These are phyloP conservation scores for Globisporangium spinosum DNA, from an alignment of 352 stramenopile genomes.

Conservation along the genomic window DNA sequence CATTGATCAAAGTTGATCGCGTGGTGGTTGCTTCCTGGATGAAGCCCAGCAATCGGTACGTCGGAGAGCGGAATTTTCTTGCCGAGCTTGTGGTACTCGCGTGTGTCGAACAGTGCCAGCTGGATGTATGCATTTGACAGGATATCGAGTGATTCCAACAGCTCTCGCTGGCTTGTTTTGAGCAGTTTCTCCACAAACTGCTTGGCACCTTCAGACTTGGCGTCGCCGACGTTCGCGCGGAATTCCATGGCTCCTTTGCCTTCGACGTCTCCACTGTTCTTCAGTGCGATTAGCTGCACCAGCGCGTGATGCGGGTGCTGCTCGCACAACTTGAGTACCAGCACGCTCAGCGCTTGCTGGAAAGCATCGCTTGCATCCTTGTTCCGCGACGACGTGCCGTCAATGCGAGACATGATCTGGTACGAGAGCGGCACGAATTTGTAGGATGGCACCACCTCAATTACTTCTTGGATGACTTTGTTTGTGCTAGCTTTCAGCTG, in stretches of 20 bases:
- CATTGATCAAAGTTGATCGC: slow-evolving; percentile 64
- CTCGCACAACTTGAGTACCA: slow-evolving; percentile 91
- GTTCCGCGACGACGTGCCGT: slow-evolving; percentile 22
- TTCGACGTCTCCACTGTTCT: slow-evolving; percentile 91
- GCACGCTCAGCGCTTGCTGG: slow-evolving; percentile 76
- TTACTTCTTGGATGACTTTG: slow-evolving; percentile 78
- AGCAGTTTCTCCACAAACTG: slow-evolving; percentile 58
- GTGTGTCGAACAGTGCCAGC: slow-evolving; percentile 78
- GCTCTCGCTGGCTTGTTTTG: slow-evolving; percentile 42
- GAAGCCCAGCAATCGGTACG: slow-evolving; percentile 41
- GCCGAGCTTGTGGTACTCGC: slow-evolving; percentile 58
- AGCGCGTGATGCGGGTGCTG: slow-evolving; percentile 97
- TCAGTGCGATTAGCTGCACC: slow-evolving; percentile 93
- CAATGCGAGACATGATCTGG: slow-evolving; percentile 96
- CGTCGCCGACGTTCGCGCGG: slow-evolving; percentile 75
- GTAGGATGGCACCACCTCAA: slow-evolving; percentile 89
- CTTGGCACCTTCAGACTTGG: slow-evolving; percentile 63
- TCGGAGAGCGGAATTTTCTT: slow-evolving; percentile 76
- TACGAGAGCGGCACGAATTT: slow-evolving; percentile 97
- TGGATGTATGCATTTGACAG: slow-evolving; percentile 75
- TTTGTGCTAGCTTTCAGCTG: slow-evolving; percentile 71
- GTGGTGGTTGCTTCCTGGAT: slow-evolving; percentile 19
- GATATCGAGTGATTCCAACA: slow-evolving; percentile 75
- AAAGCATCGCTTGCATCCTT: slow-evolving; percentile 40
- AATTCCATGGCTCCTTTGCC: slow-evolving; percentile 75